Conservation (phyloP, 2,329 filamentous ascomycete genomes). For the Microdochium nivale region DNA sequence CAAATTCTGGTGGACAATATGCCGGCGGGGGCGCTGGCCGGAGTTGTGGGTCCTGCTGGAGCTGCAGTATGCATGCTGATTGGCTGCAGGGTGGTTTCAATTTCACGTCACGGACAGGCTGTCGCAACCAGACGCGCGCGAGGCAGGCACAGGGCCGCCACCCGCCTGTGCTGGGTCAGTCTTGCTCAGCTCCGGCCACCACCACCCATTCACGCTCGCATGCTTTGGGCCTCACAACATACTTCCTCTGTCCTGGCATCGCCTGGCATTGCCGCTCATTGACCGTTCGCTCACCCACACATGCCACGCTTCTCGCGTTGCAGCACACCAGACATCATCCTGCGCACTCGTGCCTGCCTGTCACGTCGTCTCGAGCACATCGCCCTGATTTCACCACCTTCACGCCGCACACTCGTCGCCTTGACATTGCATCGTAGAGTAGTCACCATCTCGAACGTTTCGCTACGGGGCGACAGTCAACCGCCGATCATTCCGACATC, state of each 20-base stretch:
- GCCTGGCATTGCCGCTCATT: not conserved
- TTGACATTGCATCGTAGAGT: too few relatives aligned
- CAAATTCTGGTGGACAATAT: not conserved
- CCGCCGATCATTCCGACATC: too few relatives aligned
- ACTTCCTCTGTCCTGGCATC: not conserved
- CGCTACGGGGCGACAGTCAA: too few relatives aligned
- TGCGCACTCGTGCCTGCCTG: too few relatives aligned
- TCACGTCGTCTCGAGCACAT: too few relatives aligned
- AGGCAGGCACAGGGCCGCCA: too few relatives aligned
- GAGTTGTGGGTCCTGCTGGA: not conserved
- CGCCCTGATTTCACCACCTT: too few relatives aligned
- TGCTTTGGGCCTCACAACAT: not conserved
- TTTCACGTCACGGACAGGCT: not conserved
- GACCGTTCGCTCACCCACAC: not conserved
- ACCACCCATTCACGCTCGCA: not conserved
- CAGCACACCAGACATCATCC: too few relatives aligned
- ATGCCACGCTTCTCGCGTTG: too few relatives aligned
- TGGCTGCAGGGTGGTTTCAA: not conserved
- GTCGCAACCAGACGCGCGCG: not conserved
- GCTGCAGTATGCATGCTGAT: not conserved
- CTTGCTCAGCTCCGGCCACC: not conserved
- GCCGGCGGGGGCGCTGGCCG: not conserved
- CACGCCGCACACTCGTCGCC: too few relatives aligned
- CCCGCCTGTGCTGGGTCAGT: not conserved
- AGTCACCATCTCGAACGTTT: too few relatives aligned